phyloP scores from a whole-genome alignment of 1,139 yeast species.

The Yamadazyma diddensiae region DNA sequence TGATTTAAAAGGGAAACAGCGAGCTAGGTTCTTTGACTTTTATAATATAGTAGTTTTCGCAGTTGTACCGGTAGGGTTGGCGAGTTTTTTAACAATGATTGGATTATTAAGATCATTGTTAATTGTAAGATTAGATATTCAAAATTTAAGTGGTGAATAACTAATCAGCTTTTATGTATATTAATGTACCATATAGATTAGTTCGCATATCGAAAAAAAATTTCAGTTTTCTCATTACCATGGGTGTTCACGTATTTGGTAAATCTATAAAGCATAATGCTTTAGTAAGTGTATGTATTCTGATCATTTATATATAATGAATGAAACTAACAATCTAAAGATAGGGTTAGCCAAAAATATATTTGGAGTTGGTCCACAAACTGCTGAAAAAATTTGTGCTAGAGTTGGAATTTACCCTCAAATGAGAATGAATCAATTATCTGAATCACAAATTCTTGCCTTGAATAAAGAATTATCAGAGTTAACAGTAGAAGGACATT shows the following conservation, averaged over 20 bases:
- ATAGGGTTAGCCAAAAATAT: conserved; percentile 78
- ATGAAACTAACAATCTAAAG: conserved; percentile 21
- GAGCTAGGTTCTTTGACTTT: conserved; percentile 67
- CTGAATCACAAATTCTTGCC: conserved; percentile 83
- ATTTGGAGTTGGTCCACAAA: conserved; percentile 77
- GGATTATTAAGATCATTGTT: conserved; percentile 72
- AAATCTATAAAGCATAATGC: conserved; percentile 60
- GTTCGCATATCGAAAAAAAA: too few relatives aligned
- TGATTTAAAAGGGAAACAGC: conserved; percentile 46
- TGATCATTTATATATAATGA: not conserved
- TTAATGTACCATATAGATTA: conserved; percentile 3
- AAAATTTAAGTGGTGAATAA: too few relatives aligned
- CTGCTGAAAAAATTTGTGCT: conserved; percentile 80
- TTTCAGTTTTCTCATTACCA: conserved; percentile 21
- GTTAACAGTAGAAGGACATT: conserved; percentile 81
- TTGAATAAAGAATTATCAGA: conserved; percentile 84
- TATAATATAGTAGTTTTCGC: conserved; percentile 92
- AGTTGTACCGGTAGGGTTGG: conserved; percentile 94
- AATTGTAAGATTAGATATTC: conserved; percentile 72
- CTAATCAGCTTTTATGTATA: too few relatives aligned
- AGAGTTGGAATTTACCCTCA: conserved; percentile 87
- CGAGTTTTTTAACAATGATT: conserved; percentile 89
- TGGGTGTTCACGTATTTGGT: conserved; percentile 79
- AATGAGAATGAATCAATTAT: conserved; percentile 91
- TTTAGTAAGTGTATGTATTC: conserved; percentile 36